These are phyloP conservation scores for Pseudonitzschia delicatissima DNA, from an alignment of 108 stramenopile species.

Conservation along the genomic window DNA sequence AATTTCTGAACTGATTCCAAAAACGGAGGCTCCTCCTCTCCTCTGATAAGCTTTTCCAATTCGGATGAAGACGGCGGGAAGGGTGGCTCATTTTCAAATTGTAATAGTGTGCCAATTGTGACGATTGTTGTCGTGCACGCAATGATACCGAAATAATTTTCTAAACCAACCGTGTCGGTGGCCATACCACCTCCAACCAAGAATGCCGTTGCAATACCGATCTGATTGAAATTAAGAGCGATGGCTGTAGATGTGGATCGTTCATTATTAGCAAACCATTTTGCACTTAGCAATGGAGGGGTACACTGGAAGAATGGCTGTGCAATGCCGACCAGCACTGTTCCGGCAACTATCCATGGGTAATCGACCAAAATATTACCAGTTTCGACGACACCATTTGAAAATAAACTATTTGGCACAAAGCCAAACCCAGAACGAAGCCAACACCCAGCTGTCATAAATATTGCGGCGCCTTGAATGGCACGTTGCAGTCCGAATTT, in stretches of 20 bases:
- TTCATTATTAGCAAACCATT: constrained; percentile 66
- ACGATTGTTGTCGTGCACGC: constrained; percentile 36
- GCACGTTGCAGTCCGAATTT: constrained; percentile 51
- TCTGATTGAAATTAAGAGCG: constrained; percentile 76
- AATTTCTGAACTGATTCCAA: constrained; percentile 70
- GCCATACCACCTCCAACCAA: constrained; percentile 66
- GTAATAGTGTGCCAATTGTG: constrained; percentile 48
- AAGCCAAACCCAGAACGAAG: constrained; percentile 44
- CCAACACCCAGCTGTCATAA: constrained; percentile 68
- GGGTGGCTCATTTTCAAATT: constrained; percentile 55
- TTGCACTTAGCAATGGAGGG: constrained; percentile 59
- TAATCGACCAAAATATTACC: constrained; percentile 39
- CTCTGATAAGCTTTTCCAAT: constrained; percentile 51
- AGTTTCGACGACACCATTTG: constrained; percentile 6
- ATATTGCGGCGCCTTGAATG: constrained; percentile 51
- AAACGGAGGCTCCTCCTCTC: constrained; percentile 79
- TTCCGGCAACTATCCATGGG: constrained; percentile 45
- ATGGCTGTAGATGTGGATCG: constrained; percentile 64
- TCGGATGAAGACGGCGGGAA: constrained; percentile 62
- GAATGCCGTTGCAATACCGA: constrained; percentile 80
- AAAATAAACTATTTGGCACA: constrained; percentile 15
- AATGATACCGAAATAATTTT: constrained; percentile 57
- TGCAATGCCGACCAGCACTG: constrained; percentile 58
- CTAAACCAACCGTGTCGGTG: constrained; percentile 32
- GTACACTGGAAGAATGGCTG: constrained; percentile 84